Conservation (phyloP, 495 filamentous ascomycete genomes). For the Annulohypoxylon moriforme region DNA sequence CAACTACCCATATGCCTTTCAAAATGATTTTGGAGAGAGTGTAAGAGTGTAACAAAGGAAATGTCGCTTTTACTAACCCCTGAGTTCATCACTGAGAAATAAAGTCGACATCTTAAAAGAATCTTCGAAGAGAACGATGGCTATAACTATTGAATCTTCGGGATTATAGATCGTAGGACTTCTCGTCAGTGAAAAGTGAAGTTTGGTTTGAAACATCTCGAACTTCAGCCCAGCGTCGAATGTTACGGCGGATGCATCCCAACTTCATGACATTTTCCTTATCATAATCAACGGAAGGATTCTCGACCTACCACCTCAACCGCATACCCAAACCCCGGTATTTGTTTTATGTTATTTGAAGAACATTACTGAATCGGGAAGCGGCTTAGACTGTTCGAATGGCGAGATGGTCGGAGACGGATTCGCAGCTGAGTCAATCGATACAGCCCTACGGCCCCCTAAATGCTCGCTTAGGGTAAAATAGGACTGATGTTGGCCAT, state of each 20-base stretch:
- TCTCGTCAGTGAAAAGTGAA: background rate
- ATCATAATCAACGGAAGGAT: slow-evolving; percentile 2
- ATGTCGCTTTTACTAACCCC: background rate
- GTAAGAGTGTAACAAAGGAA: background rate
- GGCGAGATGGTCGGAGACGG: background rate
- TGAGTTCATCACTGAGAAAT: background rate
- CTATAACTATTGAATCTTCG: background rate
- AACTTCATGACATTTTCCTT: slow-evolving; percentile 22
- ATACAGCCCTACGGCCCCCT: slow-evolving; percentile 11
- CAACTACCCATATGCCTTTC: slow-evolving; percentile 13
- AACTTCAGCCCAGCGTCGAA: slow-evolving; percentile 6
- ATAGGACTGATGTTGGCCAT: background rate
- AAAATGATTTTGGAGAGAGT: background rate
- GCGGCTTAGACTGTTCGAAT: background rate
- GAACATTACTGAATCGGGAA: slow-evolving; percentile 6
- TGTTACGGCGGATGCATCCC: background rate
- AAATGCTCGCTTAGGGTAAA: background rate
- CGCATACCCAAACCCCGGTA: background rate
- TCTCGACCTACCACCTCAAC: background rate
- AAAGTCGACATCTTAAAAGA: background rate
- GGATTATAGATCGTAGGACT: background rate
- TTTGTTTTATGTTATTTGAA: slow-evolving; percentile 30
- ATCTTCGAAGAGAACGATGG: too few species aligned
- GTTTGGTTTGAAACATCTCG: slow-evolving; percentile 5
- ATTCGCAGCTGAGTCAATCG: background rate